Evolutionary conservation across 1,284 basidiomycete genomes (phyloP).

Genomic region (Uromyces viciae-fabae): DNA sequence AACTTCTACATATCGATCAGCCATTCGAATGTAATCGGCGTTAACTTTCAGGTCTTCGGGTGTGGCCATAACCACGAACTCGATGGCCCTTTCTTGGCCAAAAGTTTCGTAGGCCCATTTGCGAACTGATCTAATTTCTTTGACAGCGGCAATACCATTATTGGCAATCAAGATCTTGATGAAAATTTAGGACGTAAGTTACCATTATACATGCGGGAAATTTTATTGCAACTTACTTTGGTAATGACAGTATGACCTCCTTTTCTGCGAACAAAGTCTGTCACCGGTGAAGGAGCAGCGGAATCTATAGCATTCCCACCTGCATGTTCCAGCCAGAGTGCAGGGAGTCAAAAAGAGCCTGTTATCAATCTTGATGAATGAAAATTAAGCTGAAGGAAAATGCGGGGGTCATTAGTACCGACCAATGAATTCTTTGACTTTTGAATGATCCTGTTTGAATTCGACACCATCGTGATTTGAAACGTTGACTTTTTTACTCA

Average conservation of each 20-base stretch:
- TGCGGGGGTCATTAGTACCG: too few relatives aligned
- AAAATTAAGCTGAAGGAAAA: neutral
- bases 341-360: neutral
- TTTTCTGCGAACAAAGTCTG: constrained; percentile 84
- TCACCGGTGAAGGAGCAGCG: constrained; percentile 72
- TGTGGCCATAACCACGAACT: constrained; percentile 99
- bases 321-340: constrained; percentile 53
- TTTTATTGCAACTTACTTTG: constrained; percentile 64
- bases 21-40: constrained; percentile 99
- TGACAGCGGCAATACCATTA: constrained; percentile 98
- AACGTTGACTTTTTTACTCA: neutral
- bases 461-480: constrained; percentile 44
- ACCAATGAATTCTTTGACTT: constrained; percentile 53
- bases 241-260: constrained; percentile 98
- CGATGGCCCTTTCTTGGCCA: constrained; percentile 88
- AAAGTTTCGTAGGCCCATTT: constrained; percentile 99
- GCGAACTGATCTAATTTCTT: constrained; percentile 96
- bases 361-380: constrained; percentile 11
- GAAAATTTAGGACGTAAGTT: neutral
- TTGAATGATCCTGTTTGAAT: constrained; percentile 51
- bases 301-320: constrained; percentile 87
- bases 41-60: constrained; percentile 98
- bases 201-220: constrained; percentile 4
- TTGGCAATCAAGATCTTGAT: constrained; percentile 87
- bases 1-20: constrained; percentile 97